phyloP scores from a whole-genome alignment of 306 rosid genomes.

The Prunus kanzakura region DNA sequence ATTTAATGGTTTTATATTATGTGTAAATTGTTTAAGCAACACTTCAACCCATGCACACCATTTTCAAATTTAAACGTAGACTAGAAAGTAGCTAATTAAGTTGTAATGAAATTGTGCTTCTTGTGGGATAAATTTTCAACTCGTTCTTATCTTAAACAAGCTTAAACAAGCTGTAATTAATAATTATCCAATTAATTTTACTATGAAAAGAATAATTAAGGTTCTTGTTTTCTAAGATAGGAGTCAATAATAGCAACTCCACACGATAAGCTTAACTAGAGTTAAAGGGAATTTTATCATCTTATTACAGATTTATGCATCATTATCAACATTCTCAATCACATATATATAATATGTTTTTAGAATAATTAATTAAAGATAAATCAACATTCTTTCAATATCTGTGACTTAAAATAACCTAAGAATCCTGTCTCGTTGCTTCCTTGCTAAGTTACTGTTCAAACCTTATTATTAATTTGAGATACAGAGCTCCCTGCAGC shows the following conservation, averaged over 20 bases:
- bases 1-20: neutral
- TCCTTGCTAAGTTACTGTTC: slow-evolving; percentile 34
- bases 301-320: neutral
- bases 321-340: slow-evolving; percentile 4
- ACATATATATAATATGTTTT: neutral
- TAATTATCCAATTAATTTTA: neutral
- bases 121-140: neutral
- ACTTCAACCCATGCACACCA: neutral
- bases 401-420: neutral
- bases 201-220: neutral
- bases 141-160: neutral
- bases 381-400: slow-evolving; percentile 3
- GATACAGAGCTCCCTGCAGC: slow-evolving; percentile 16
- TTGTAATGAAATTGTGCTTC: neutral
- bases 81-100: neutral
- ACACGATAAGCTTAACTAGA: neutral
- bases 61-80: neutral
- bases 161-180: neutral
- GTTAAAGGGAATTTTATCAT: neutral
- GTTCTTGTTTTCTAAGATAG: slow-evolving; percentile 11
- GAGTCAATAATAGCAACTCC: slow-evolving; percentile 18
- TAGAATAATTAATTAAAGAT: neutral
- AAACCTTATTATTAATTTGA: slow-evolving; percentile 31
- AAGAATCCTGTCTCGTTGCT: slow-evolving; percentile 18
- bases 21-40: neutral